phyloP scores from a whole-genome alignment of 805 yeast species.

The Torulaspora franciscae region DNA sequence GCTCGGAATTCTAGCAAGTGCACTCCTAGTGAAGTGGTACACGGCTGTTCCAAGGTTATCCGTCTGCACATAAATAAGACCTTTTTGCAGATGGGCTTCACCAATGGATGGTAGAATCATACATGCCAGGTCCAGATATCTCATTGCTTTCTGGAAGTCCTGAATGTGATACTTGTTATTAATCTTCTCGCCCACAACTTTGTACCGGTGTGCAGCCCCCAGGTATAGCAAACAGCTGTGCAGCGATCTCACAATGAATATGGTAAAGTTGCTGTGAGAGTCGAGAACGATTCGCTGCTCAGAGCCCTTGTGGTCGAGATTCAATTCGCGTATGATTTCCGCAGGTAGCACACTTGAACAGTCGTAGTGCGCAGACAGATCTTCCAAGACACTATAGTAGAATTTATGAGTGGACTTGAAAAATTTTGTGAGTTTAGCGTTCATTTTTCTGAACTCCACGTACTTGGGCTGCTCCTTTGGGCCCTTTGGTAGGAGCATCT shows the following conservation, averaged over 20 bases:
- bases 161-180: constrained; percentile 37
- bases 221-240: constrained; percentile 40
- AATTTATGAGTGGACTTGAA: constrained; percentile 45
- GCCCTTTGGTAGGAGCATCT: constrained; percentile 15
- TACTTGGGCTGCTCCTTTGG: constrained; percentile 29
- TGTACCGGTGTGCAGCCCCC: constrained; percentile 57
- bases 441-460: constrained; percentile 55
- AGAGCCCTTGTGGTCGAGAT: constrained; percentile 4
- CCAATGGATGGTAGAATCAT: constrained; percentile 61
- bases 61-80: constrained; percentile 27
- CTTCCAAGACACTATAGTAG: constrained; percentile 40
- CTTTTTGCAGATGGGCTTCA: constrained; percentile 43
- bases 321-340: constrained; percentile 9
- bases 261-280: constrained; percentile 12
- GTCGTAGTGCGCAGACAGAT: constrained; percentile 11
- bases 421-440: constrained; percentile 48
- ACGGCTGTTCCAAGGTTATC: constrained; percentile 24
- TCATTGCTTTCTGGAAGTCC: constrained; percentile 42
- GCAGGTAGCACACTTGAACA: constrained; percentile 13
- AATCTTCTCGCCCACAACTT: constrained; percentile 44
- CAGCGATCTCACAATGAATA: constrained; percentile 14
- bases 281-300: constrained; percentile 4
- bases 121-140: constrained; percentile 49
- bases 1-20: constrained; percentile 48
- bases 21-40: constrained; percentile 43